Evolutionary conservation across 441 rosid species (phyloP), one percentile per base, ranked within the genome.

Genomic region (Viola pubescens): DNA sequence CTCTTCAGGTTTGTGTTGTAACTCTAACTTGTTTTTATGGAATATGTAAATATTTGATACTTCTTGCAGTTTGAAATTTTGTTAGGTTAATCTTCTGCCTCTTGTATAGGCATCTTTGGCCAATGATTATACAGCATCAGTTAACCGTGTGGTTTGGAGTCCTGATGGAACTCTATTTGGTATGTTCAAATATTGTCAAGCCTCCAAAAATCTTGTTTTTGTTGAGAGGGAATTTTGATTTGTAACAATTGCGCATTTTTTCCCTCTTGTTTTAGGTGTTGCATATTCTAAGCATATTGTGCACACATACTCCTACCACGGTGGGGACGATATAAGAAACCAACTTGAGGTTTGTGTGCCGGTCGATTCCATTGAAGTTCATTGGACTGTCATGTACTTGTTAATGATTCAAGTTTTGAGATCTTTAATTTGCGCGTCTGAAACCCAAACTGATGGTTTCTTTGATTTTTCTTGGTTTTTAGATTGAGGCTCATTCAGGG

Each of bases 81-180:
- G 39, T 49, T 37, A 39, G 70, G 12, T 48, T 58, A 68, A 49
- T 52, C 44, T 54, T 76, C 54, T 58, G 58, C 50, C 65, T 59
- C 52, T 60, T 61, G 65, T 63, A 39, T 47, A 88, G 94, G 81
- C 86, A 58, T 81, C 91, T 48, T 56, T 86, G 52, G 64, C 79
- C 47, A 82, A 57, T 70, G 97, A 83, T 71, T 67, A 61, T 56
- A 53, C 84, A 45, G 82, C 75, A 43, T 78, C 89, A 0, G 89
- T 86, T 57, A 88, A 88, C 70, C 88, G 95, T 63, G 94, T 88
- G 48, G 76, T 76, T 48, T 91, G 97, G 97, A 88, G 96, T 71
- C 85, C 96, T 37, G 89, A 88, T 83, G 97, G 96, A 78, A 59
- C 68, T 61, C 73, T 84, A 40, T 84, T 91, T 77, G 96, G 97